Percentiles rank a stretch among this genome's conserved stretches.
phyloP scores from a whole-genome alignment of 371 early-diverging fungal species.

The Circinella umbellata region DNA sequence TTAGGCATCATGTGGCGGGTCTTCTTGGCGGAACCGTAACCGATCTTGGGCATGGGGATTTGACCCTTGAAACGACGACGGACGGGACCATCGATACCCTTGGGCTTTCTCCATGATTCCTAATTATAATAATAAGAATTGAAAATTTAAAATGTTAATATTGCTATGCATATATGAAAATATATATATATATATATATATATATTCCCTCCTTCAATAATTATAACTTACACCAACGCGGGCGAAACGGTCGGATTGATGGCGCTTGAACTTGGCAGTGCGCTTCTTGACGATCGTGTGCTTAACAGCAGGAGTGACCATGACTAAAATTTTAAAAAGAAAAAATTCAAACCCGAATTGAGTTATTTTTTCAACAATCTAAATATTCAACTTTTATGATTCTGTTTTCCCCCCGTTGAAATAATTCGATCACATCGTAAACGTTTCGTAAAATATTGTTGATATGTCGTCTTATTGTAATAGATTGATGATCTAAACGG shows the following conservation, averaged over 20 bases:
- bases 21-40: slow-evolving; percentile 97
- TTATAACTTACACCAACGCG: slow-evolving; percentile 80
- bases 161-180: background rate
- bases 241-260: slow-evolving; percentile 99
- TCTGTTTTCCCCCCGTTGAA: too few relatives aligned
- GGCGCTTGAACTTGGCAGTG: slow-evolving; percentile 96
- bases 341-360: background rate
- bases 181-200: background rate
- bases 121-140: slow-evolving; percentile 27
- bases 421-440: too few relatives aligned
- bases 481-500: too few relatives aligned
- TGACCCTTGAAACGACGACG: slow-evolving; percentile 99
- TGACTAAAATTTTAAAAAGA: slow-evolving; percentile 20
- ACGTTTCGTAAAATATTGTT: too few relatives aligned
- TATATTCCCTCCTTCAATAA: background rate
- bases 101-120: slow-evolving; percentile 99
- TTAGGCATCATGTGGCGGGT: slow-evolving; percentile 97
- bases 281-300: slow-evolving; percentile 98
- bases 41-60: slow-evolving; percentile 99
- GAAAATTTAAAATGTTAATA: too few relatives aligned
- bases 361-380: background rate
- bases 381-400: too few relatives aligned
- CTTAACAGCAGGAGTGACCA: slow-evolving; percentile 92
- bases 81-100: slow-evolving; percentile 99
- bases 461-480: too few relatives aligned